phyloP scores from a whole-genome alignment of 805 yeast species.

The Pichia cabralensis region DNA sequence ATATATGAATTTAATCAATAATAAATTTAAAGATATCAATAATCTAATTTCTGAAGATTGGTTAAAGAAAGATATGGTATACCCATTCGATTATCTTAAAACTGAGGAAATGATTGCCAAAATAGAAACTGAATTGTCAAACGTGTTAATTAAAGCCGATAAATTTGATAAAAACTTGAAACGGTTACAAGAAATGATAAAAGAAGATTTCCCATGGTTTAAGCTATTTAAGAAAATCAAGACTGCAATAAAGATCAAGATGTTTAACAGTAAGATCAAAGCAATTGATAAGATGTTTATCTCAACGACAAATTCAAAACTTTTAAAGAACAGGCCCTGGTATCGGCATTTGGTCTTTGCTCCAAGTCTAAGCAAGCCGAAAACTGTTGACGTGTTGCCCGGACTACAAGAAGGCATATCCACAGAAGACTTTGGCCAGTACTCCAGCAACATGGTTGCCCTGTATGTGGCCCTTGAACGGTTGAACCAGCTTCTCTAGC shows the following conservation, averaged over 20 bases:
- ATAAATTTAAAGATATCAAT: constrained; percentile 25
- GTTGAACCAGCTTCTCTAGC: too few species aligned
- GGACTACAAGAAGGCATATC: constrained; percentile 45
- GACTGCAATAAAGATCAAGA: constrained; percentile 46
- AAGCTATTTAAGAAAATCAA: constrained; percentile 46
- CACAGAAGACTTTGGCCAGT: constrained; percentile 32
- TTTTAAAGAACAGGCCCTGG: constrained; percentile 33
- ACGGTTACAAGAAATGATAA: constrained; percentile 39
- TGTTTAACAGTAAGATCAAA: constrained; percentile 42
- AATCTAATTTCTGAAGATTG: constrained; percentile 23
- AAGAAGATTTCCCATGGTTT: constrained; percentile 75
- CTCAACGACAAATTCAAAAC: constrained; percentile 18
- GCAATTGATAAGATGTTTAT: constrained; percentile 48
- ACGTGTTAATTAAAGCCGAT: constrained; percentile 7
- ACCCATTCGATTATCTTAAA: constrained; percentile 4
- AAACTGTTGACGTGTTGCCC: constrained; percentile 32
- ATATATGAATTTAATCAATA: constrained; percentile 36
- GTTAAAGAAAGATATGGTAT: constrained; percentile 15
- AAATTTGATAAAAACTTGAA: constrained; percentile 16
- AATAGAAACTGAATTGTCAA: constrained; percentile 2
- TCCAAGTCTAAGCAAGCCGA: constrained; percentile 26
- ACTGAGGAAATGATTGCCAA: constrained; percentile 27
- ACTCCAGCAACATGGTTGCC: constrained; percentile 11
- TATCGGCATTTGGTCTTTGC: constrained; percentile 57
- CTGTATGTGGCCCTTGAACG: constrained; percentile 5